Conservation (phyloP, 2,329 filamentous ascomycete species). For the Nigrograna mackinnonii region DNA sequence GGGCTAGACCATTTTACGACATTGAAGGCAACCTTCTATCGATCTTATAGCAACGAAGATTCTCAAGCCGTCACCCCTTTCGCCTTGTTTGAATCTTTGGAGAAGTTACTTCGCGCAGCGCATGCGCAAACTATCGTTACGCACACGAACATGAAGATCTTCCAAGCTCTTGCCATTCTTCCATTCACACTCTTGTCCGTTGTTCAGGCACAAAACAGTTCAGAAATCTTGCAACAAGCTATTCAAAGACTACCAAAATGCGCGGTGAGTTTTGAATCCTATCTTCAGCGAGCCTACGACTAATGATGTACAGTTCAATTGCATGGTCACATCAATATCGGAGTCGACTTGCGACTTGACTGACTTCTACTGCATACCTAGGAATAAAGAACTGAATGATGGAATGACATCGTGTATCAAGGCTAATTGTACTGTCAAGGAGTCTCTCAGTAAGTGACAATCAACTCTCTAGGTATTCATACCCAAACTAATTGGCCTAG, state of each 20-base stretch:
- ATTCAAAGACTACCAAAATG: background rate
- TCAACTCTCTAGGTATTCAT: background rate
- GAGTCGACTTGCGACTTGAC: conserved; percentile 24
- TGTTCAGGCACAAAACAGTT: conserved; percentile 1
- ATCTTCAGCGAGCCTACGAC: background rate
- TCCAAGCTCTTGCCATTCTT: background rate
- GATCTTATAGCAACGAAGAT: background rate
- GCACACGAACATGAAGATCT: background rate
- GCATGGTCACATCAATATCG: background rate
- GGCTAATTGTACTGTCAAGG: conserved; percentile 22
- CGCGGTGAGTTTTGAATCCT: background rate
- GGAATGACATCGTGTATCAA: conserved; percentile 23
- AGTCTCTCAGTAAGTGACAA: conserved; percentile 28
- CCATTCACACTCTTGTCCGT: background rate
- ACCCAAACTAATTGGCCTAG: conserved; percentile 14
- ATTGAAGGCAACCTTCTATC: too few species aligned
- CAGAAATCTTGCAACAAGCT: background rate
- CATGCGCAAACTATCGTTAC: background rate
- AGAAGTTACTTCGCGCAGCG: background rate
- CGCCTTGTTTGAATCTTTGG: background rate
- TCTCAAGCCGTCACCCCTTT: background rate
- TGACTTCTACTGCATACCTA: conserved; percentile 25
- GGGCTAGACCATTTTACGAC: background rate
- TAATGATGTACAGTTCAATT: background rate
- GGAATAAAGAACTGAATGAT: conserved; percentile 17